A percentile compares a stretch with the other conserved stretches of the same genome.
Evolutionary conservation across 2,329 filamentous ascomycete genomes (phyloP).

Genomic region (Aspergillus viridinutans): DNA sequence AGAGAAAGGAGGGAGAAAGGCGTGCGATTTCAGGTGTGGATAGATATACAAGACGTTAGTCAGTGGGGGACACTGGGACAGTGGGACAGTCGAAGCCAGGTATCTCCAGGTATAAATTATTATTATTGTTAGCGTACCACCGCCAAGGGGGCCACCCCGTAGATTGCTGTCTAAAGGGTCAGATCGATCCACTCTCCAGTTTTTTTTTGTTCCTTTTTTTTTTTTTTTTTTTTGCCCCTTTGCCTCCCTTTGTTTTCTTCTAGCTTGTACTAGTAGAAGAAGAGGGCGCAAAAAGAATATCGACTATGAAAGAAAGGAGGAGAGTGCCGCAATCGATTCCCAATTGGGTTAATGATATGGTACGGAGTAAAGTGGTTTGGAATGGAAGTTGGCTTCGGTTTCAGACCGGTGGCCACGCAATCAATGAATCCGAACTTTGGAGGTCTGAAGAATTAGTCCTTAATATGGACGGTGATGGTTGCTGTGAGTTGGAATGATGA

Average conservation of each 20-base stretch:
- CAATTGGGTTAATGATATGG: not conserved
- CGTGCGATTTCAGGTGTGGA: not conserved
- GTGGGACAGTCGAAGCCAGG: not conserved
- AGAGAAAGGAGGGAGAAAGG: slow-evolving; percentile 1
- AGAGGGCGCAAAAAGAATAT: not conserved
- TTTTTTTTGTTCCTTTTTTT: not conserved
- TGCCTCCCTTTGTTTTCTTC: not conserved
- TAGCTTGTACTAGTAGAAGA: not conserved
- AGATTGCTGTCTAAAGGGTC: slow-evolving; percentile 14
- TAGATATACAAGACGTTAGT: not conserved
- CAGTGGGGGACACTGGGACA: not conserved
- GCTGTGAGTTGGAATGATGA: not conserved
- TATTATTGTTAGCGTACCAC: not conserved
- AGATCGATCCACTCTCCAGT: slow-evolving; percentile 21
- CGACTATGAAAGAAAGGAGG: not conserved
- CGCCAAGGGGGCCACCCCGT: slow-evolving; percentile 6
- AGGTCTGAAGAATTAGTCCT: not conserved
- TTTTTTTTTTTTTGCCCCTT: not conserved
- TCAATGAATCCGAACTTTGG: not conserved
- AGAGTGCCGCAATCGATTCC: not conserved
- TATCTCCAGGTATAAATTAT: not conserved
- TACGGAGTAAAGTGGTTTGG: not conserved
- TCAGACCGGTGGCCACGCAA: slow-evolving; percentile 1
- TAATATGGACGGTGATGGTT: not conserved
- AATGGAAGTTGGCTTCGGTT: slow-evolving; percentile 7